Conservation (phyloP, 495 filamentous ascomycete species). For the Xylaria bambusicola region DNA sequence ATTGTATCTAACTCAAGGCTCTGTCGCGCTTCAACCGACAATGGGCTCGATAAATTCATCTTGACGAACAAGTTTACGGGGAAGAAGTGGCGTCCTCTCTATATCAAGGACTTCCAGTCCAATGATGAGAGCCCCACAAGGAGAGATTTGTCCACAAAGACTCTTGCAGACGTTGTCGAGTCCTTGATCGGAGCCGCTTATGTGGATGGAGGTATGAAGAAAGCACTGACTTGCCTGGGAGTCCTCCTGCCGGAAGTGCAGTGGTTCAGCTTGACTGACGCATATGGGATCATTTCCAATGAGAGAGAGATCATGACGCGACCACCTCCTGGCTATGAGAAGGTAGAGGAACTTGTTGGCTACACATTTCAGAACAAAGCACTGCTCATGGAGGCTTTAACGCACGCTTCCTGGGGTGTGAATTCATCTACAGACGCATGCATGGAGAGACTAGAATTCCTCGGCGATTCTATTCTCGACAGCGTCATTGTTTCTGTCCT, state of each 20-base stretch:
- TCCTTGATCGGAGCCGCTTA: slow-evolving; percentile 77
- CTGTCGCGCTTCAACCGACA: slow-evolving; percentile 60
- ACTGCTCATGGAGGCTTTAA: slow-evolving; percentile 82
- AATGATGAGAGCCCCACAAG: slow-evolving; percentile 8
- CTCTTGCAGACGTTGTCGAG: slow-evolving; percentile 88
- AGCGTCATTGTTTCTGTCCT: slow-evolving; percentile 62
- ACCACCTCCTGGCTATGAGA: slow-evolving; percentile 32
- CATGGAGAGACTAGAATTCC: slow-evolving; percentile 87
- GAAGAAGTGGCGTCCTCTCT: slow-evolving; percentile 69
- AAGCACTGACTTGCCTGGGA: slow-evolving; percentile 64
- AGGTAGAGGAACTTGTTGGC: slow-evolving; percentile 61
- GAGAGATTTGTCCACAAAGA: slow-evolving; percentile 67
- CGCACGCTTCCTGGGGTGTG: slow-evolving; percentile 70
- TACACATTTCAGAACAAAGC: slow-evolving; percentile 71
- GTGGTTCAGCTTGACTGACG: slow-evolving; percentile 49
- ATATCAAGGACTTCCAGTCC: slow-evolving; percentile 54
- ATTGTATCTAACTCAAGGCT: slow-evolving; percentile 75
- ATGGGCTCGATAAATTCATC: slow-evolving; percentile 73
- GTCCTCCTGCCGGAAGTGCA: slow-evolving; percentile 65
- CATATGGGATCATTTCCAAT: slow-evolving; percentile 35
- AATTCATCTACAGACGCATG: slow-evolving; percentile 51
- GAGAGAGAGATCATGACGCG: slow-evolving; percentile 31
- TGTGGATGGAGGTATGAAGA: slow-evolving; percentile 65
- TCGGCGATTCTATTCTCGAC: slow-evolving; percentile 88
- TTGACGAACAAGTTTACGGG: slow-evolving; percentile 67